These are phyloP conservation scores for Phytophthora colocasiae DNA, from an alignment of 352 stramenopile genomes.

Conservation along the genomic window DNA sequence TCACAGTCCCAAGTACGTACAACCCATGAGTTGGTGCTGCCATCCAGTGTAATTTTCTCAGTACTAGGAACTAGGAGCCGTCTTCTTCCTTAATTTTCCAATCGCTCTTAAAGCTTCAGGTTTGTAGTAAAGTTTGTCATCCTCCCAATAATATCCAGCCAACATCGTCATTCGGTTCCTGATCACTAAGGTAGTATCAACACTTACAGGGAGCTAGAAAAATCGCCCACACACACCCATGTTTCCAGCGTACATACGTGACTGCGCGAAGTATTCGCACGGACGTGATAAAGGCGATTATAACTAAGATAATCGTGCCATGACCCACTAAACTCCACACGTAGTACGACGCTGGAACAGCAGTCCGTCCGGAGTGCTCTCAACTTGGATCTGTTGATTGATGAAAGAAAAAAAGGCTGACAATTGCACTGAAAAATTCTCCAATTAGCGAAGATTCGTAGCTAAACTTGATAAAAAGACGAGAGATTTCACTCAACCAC, in stretches of 20 bases:
- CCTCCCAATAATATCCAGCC: constrained; percentile 10
- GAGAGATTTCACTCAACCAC: not conserved
- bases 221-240: constrained; percentile 1
- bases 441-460: constrained; percentile 1
- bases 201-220: constrained; percentile 10
- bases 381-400: not conserved
- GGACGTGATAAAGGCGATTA: constrained; percentile 17
- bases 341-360: not conserved
- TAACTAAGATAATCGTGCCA: constrained; percentile 2
- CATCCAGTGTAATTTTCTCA: not conserved
- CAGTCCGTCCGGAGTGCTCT: not conserved
- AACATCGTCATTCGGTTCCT: constrained; percentile 18
- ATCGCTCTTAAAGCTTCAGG: constrained; percentile 16
- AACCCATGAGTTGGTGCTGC: not conserved
- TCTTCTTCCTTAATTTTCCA: constrained; percentile 11
- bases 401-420: not conserved
- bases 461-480: constrained; percentile 3
- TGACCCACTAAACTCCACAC: not conserved
- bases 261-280: constrained; percentile 10
- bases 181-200: constrained; percentile 6
- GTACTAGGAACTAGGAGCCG: constrained; percentile 14
- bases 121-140: constrained; percentile 16
- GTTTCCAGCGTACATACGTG: constrained; percentile 1
- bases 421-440: constrained; percentile 1
- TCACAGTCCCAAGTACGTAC: not conserved